A percentile compares a stretch with the other conserved stretches of the same genome.
Conservation (phyloP, 2,329 filamentous ascomycete species). For the Septoria linicola region DNA sequence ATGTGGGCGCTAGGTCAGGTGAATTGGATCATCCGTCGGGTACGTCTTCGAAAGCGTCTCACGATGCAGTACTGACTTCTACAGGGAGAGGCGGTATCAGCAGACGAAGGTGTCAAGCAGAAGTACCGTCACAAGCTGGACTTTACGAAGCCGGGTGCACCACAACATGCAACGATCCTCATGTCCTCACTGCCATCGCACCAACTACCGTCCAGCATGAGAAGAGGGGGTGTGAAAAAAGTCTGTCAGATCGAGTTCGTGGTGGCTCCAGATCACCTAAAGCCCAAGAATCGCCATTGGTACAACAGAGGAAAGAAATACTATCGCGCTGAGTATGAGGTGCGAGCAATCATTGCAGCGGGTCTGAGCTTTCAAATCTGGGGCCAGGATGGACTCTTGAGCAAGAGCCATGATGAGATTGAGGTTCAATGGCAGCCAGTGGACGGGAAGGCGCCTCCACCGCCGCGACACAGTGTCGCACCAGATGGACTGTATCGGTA, state of each 20-base stretch:
- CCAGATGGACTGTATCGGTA: background rate
- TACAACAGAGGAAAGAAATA: conserved; percentile 2
- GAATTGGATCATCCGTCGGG: background rate
- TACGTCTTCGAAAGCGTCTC: background rate
- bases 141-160: background rate
- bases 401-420: conserved; percentile 6
- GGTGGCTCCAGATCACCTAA: background rate
- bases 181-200: background rate
- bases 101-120: background rate
- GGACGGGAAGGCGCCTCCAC: background rate
- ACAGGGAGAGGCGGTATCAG: background rate
- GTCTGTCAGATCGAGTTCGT: background rate
- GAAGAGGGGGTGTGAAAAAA: background rate
- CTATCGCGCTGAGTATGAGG: background rate
- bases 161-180: background rate
- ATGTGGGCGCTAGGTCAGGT: background rate
- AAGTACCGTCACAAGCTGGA: conserved; percentile 2
- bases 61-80: no score
- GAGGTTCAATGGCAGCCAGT: conserved; percentile 2
- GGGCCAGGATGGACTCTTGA: conserved; percentile 1
- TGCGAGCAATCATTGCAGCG: background rate
- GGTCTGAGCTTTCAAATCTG: conserved; percentile 4
- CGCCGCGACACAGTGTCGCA: background rate
- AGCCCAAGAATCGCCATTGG: conserved; percentile 7
- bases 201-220: background rate